Evolutionary conservation across 177 flowering plant species (phyloP).

Genomic region (Vitis hybrid): DNA sequence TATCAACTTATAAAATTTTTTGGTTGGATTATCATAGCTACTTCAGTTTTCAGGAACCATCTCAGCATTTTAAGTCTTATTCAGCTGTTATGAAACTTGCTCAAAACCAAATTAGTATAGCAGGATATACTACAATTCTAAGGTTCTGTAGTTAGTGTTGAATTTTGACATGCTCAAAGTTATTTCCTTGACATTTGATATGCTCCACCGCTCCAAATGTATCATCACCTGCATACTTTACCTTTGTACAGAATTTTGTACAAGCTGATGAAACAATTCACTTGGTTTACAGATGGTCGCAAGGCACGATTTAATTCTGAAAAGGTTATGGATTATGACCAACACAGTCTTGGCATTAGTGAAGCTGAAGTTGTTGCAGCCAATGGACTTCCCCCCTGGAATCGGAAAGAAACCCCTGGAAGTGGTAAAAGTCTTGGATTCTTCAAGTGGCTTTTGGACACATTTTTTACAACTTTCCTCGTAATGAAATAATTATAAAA

Average conservation of each 20-base stretch:
- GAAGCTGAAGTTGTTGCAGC: conserved; percentile 84
- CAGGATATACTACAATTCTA: too few species aligned
- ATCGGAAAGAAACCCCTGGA: conserved; percentile 86
- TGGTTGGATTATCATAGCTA: neutral
- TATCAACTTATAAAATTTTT: neutral
- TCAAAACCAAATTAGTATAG: neutral
- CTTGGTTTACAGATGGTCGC: conserved; percentile 51
- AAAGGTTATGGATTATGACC: conserved; percentile 80
- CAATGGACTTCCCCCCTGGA: conserved; percentile 86
- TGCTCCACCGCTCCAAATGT: too few species aligned
- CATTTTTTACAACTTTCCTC: too few species aligned
- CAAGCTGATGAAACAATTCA: too few species aligned
- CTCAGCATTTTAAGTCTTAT: neutral
- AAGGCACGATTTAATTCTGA: conserved; percentile 76
- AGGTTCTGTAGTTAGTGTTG: too few species aligned
- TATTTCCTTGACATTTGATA: too few species aligned
- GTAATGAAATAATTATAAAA: too few species aligned
- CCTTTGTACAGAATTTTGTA: too few species aligned
- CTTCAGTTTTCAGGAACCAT: neutral
- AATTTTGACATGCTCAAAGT: too few species aligned
- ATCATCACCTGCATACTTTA: too few species aligned
- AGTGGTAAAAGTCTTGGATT: conserved; percentile 45
- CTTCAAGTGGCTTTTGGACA: too few species aligned
- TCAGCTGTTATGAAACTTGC: neutral
- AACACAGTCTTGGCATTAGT: conserved; percentile 87